Base-by-base conservation (phyloP, 495 filamentous ascomycete genomes). In the Poronia punctata region DNA sequence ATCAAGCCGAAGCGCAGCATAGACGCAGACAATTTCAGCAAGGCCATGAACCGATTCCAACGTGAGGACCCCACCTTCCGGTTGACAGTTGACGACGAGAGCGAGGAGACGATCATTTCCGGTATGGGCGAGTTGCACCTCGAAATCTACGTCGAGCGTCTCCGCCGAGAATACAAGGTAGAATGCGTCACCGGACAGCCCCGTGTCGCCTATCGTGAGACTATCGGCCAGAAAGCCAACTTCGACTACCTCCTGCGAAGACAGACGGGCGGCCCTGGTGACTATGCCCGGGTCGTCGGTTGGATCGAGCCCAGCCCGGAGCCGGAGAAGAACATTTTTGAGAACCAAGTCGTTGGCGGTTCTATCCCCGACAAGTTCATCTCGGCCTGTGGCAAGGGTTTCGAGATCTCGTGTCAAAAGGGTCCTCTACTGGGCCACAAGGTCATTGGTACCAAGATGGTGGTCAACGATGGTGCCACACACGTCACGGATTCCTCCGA, bases 61-160 rank as follows among this genome's bases (percentile, higher is more conserved):
- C 79, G 93, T 39, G 93, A 99, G 65, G 93, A 99, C 50, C 93
- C 93, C 7, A 99, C 93, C 16, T 99, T 99, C 78, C 79, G 93
- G 29, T 86, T 97, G 29, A 82, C 84, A 45, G 86, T 93, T 54
- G 93, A 99, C 54, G 66, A 71, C 24, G 93, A 99, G 67, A 84
- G 78, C 49, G 79, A 90, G 48, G 84, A 99, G 68, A 95, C 89
- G 33, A 92, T 99, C 61, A 97, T 99, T 60, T 90, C 84, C 29
- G 93, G 93, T 35, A 99, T 99, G 93, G 93, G 93, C 46, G 93
- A 99, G 61, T 63, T 99, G 43, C 93, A 99, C 64, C 75, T 99
- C 17, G 86, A 90, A 50, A 94, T 99, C 61, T 99, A 99, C 68
- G 79, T 97, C 26, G 93, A 99, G 70, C 90, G 93, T 51, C 93